Evolutionary conservation across 441 rosid species (phyloP).

Genomic region (Euphorbia celastroides): DNA sequence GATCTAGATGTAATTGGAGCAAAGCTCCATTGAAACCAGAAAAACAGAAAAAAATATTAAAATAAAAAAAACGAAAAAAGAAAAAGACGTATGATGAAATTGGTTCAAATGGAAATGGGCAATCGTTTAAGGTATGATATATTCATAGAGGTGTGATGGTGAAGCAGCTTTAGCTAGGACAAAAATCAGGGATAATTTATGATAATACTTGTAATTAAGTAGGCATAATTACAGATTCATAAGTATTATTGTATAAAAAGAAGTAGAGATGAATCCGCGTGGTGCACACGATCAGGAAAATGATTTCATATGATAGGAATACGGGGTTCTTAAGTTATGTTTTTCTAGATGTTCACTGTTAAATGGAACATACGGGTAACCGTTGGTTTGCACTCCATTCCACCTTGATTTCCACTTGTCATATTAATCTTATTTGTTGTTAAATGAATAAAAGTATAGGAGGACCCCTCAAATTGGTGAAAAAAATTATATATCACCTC

Average conservation of each 20-base stretch:
- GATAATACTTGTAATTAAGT: background rate
- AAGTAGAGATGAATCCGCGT: slow-evolving; percentile 21
- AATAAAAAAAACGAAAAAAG: no score
- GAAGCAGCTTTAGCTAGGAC: slow-evolving; percentile 2
- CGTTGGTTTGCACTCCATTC: background rate
- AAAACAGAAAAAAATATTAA: no score
- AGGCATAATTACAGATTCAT: background rate
- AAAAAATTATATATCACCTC: no score
- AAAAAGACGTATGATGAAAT: slow-evolving; percentile 9
- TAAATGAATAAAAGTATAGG: no score
- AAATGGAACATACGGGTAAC: background rate
- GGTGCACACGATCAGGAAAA: slow-evolving; percentile 31
- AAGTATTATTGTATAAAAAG: background rate
- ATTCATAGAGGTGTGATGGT: slow-evolving; percentile 15
- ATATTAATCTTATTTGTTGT: no score
- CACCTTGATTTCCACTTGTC: no score
- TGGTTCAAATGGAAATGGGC: slow-evolving; percentile 8
- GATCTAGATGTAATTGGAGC: no score
- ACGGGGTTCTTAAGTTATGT: background rate
- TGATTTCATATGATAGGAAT: slow-evolving; percentile 4
- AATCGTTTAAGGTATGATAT: slow-evolving; percentile 23
- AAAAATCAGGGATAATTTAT: background rate
- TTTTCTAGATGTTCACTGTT: slow-evolving; percentile 11
- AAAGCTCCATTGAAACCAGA: no score
- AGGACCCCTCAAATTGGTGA: no score